These are phyloP conservation scores for Pseudogymnoascus destructans DNA, from an alignment of 2,329 filamentous ascomycete genomes.

Conservation along the genomic window DNA sequence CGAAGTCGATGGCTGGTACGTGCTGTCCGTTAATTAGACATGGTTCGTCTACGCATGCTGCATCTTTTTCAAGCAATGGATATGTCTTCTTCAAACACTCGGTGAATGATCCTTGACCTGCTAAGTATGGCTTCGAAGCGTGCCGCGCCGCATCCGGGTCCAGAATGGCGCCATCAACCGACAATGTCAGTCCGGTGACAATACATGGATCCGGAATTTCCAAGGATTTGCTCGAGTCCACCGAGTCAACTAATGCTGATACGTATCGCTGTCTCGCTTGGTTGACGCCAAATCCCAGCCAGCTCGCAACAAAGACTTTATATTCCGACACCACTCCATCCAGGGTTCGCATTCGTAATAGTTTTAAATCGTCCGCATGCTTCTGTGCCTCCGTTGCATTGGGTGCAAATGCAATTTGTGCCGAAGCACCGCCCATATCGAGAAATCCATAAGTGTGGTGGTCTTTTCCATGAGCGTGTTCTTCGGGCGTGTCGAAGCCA, in stretches of 20 bases:
- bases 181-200: conserved; percentile 62
- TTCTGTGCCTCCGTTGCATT: conserved; percentile 82
- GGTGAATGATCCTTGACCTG: conserved; percentile 78
- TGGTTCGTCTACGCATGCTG: conserved; percentile 66
- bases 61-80: conserved; percentile 80
- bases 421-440: conserved; percentile 96
- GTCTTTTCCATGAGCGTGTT: conserved; percentile 68
- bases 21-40: conserved; percentile 86
- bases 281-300: conserved; percentile 95
- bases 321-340: conserved; percentile 70
- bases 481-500: conserved; percentile 66
- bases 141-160: conserved; percentile 25
- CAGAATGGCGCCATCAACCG: conserved; percentile 51
- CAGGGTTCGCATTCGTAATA: conserved; percentile 72
- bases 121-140: conserved; percentile 40
- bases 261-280: conserved; percentile 79
- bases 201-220: conserved; percentile 87
- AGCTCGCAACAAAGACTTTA: conserved; percentile 86
- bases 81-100: conserved; percentile 73
- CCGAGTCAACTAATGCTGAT: conserved; percentile 57
- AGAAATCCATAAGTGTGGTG: conserved; percentile 96
- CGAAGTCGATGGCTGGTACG: conserved; percentile 90
- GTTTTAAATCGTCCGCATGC: conserved; percentile 77
- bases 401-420: conserved; percentile 94
- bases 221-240: conserved; percentile 39